Base-by-base conservation (phyloP, 352 stramenopile species). In the Phytophthora quininea region DNA sequence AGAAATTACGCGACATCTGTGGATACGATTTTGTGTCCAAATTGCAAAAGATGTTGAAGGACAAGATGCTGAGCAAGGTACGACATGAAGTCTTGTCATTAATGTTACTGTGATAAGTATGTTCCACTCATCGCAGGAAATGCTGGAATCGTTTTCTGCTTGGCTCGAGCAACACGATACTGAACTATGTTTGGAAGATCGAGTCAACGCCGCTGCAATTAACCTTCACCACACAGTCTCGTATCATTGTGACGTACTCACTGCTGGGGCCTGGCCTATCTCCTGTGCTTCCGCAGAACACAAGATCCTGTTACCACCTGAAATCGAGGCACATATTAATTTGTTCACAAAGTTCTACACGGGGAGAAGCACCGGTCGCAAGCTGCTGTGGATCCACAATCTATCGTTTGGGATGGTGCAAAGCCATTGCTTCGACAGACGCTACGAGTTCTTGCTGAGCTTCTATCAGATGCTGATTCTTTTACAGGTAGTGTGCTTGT, bases 1-100 rank as follows among this genome's bases (percentile, higher is more conserved):
- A 92, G 43, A 96, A 96, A 53, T 62, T 96, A 40, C 86, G 88
- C 14, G 86, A 96, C 33, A 91, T 93, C 57, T 96, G 88, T 55
- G 88, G 88, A 12, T 85, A 80, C 43, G 88, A 96, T 55, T 96
- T 96, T 40, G 88, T 96, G 9, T 95, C 88, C 30, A 96, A 96
- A 71, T 63, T 96, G 9, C 88, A 96, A 52, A 96, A 96, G 60
- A 96, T 96, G 88, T 67, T 93, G 33, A 91, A 93, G 51, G 88
- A 96, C 65, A 96, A 96, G 58, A 67, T 92, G 54, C 40, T 93
- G 45, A 93, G 86, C 85, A 90, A 91, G 71, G 88, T 96, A 57
- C 9, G 35, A 4, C 27, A 15, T 31, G 11, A 14, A 24, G 19
- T 24, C 19, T 24, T 27, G 15, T 4, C 12, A 37, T 40, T n/a